Base-by-base conservation (phyloP, 2,329 filamentous ascomycete species). In the Colletotrichum theobromicola region DNA sequence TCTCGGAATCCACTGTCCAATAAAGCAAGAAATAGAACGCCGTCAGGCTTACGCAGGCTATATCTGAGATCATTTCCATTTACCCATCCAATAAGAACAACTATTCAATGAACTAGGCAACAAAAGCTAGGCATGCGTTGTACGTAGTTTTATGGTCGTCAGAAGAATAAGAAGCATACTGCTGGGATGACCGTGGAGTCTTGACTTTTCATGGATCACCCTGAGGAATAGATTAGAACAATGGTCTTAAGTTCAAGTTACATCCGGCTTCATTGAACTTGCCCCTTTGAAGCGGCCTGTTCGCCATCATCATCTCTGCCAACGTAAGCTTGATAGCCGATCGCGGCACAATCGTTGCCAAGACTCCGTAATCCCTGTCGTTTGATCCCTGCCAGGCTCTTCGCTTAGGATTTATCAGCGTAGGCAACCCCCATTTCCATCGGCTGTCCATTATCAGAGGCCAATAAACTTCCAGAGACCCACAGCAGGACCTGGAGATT, bases 61-160 rank as follows among this genome's bases (percentile, higher is more conserved):
- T n/a, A 9, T 10, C 2, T n/a, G 18, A 0, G 1, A 46, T n/a
- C 9, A 8, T 46, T 46, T 5, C 6, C 18, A 46, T n/a, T n/a
- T n/a, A n/a, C n/a, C n/a, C n/a, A n/a, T n/a, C n/a, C n/a, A n/a
- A n/a, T n/a, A n/a, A n/a, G n/a, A n/a, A n/a, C n/a, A n/a, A n/a
- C n/a, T n/a, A n/a, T n/a, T n/a, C n/a, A n/a, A n/a, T n/a, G n/a
- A n/a, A n/a, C n/a, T 18, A 18, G 2, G 4, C 3, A 37, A 18
- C 16, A 37, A 18, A 18, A 37, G 16, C 16, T 8, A 9, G 2
- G 7, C 3, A 5, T 9, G n/a, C 8, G 18, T n/a, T n/a, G 18
- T 2, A 16, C 21, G 42, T 0, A 46, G n/a, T 0, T 5, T n/a
- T 12, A 0, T 50, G 21, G 0, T 50, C 0, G 21, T 1, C 0